Evolutionary conservation across 2,329 filamentous ascomycete species (phyloP).

Genomic region (Leptoxyphium fumago): DNA sequence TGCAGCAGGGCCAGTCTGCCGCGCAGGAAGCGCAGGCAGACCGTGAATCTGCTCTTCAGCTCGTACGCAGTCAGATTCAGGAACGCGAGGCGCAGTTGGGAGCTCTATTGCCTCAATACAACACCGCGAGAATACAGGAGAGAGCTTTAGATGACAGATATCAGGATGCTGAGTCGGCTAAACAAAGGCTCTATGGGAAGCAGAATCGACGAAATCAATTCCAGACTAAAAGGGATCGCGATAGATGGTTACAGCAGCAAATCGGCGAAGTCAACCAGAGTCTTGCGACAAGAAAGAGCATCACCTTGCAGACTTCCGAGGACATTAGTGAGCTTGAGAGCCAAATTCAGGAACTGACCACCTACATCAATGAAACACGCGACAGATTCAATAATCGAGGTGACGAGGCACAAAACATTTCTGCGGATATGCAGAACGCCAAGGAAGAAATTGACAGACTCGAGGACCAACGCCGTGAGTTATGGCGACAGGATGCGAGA

Average conservation of each 20-base stretch:
- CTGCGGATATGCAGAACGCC: slow-evolving; percentile 59
- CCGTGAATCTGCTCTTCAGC: slow-evolving; percentile 56
- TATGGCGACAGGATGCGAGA: slow-evolving; percentile 82
- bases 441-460: slow-evolving; percentile 67
- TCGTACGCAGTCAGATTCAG: slow-evolving; percentile 59
- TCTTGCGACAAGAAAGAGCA: slow-evolving; percentile 66
- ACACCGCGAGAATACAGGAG: slow-evolving; percentile 58
- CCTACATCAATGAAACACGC: slow-evolving; percentile 55
- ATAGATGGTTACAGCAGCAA: slow-evolving; percentile 66
- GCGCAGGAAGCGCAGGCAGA: slow-evolving; percentile 58
- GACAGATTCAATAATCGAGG: slow-evolving; percentile 65
- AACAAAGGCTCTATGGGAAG: slow-evolving; percentile 75
- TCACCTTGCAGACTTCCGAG: slow-evolving; percentile 70
- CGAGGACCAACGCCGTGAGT: slow-evolving; percentile 70
- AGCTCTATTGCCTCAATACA: slow-evolving; percentile 62
- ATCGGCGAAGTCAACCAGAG: slow-evolving; percentile 66
- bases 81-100: slow-evolving; percentile 63
- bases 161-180: slow-evolving; percentile 58
- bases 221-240: slow-evolving; percentile 73
- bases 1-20: slow-evolving; percentile 69
- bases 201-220: slow-evolving; percentile 82
- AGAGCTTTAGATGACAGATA: slow-evolving; percentile 54
- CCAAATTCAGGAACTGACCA: slow-evolving; percentile 58
- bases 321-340: slow-evolving; percentile 59
- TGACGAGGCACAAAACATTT: slow-evolving; percentile 55